Evolutionary conservation across 345 rosid genomes (phyloP).

Genomic region (Bretschneidera sinensis): DNA sequence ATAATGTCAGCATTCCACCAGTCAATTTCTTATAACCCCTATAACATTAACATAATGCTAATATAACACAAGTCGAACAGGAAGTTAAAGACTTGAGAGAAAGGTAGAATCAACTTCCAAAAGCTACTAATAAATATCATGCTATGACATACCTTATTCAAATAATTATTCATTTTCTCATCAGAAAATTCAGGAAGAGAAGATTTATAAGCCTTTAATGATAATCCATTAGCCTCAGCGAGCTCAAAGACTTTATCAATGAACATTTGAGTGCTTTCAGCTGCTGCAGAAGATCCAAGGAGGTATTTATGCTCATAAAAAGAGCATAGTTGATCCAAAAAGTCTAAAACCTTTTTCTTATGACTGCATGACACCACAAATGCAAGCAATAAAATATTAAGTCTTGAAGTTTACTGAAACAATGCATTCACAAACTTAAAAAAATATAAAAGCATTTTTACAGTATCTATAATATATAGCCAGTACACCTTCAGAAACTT

Average conservation of each 20-base stretch:
- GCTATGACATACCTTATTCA: constrained; percentile 56
- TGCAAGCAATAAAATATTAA: constrained; percentile 17
- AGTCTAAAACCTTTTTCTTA: constrained; percentile 61
- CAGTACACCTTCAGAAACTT: constrained; percentile 10
- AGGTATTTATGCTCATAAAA: constrained; percentile 62
- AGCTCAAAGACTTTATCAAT: constrained; percentile 69
- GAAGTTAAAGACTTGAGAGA: background rate
- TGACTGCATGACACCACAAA: constrained; percentile 50
- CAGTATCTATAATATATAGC: background rate
- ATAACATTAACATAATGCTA: no score
- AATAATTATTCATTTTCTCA: constrained; percentile 37
- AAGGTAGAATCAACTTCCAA: background rate
- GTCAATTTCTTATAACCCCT: no score
- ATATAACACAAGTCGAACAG: background rate
- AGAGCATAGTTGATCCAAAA: constrained; percentile 72
- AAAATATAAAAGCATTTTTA: constrained; percentile 4
- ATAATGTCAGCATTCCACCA: no score
- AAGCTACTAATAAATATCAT: background rate
- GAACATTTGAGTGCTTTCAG: constrained; percentile 47
- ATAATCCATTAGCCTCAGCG: constrained; percentile 66
- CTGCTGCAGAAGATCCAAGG: constrained; percentile 40
- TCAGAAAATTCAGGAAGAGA: constrained; percentile 41
- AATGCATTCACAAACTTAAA: background rate
- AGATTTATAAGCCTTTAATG: constrained; percentile 55
- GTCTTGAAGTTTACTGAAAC: background rate